These are phyloP conservation scores for Catharanthus roseus DNA, from an alignment of 257 asterid genomes.

Conservation along the genomic window DNA sequence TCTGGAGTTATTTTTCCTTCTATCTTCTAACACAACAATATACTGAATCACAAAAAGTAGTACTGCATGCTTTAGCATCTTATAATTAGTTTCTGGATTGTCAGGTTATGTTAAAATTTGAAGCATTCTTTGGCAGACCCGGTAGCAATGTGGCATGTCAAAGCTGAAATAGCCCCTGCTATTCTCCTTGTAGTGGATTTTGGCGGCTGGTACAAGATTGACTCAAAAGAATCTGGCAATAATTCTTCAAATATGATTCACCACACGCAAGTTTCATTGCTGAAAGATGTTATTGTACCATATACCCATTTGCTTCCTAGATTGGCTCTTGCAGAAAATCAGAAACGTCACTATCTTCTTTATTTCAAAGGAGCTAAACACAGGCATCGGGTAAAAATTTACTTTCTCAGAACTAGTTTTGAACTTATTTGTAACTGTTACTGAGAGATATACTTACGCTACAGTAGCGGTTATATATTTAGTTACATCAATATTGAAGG, in stretches of 20 bases:
- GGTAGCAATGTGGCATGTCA: slow-evolving; percentile 91
- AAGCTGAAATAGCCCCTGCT: slow-evolving; percentile 79
- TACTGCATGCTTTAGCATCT: slow-evolving; percentile 43
- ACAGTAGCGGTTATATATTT: background rate
- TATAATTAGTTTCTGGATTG: slow-evolving; percentile 69
- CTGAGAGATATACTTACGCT: background rate
- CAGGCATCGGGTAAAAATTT: slow-evolving; percentile 78
- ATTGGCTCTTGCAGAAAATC: slow-evolving; percentile 49
- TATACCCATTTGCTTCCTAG: slow-evolving; percentile 86
- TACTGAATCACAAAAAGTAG: background rate
- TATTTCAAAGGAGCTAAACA: slow-evolving; percentile 98
- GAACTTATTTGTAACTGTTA: background rate
- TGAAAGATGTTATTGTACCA: slow-evolving; percentile 89
- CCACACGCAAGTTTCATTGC: slow-evolving; percentile 82
- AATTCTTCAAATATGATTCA: slow-evolving; percentile 57
- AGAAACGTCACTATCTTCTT: slow-evolving; percentile 56
- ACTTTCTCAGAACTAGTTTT: slow-evolving; percentile 9
- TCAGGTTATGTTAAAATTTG: slow-evolving; percentile 89
- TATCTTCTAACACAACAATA: background rate
- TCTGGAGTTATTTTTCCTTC: background rate
- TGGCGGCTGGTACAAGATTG: slow-evolving; percentile 88
- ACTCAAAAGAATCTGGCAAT: slow-evolving; percentile 48
- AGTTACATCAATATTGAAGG: background rate
- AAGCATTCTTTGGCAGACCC: slow-evolving; percentile 99
- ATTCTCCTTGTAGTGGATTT: slow-evolving; percentile 91